Evolutionary conservation across 2,329 filamentous ascomycete genomes (phyloP), one percentile per base, ranked within the genome.

Genomic region (Sclerotinia glacialis): DNA sequence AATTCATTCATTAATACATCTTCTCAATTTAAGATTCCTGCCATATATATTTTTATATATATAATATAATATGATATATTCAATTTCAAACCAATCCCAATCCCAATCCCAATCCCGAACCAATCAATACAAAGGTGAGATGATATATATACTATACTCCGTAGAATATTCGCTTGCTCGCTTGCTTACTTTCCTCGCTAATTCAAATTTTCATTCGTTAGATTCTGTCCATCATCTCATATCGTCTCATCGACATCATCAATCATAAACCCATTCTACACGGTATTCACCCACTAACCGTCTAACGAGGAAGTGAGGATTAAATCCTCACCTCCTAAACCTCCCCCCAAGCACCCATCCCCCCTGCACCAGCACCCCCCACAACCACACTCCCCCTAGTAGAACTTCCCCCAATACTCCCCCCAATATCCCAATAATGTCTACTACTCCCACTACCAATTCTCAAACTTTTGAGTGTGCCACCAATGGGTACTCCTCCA

Each of bases 401-500:
- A 31, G 92, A 84, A 64, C 71, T 72, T 88, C 93, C 7, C 87
- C 90, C 55, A 12, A 67, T 23, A 63, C 65, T 67, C 11, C 44
- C 46, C 12, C 92, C 92, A 71, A 97, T 86, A 77, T 97, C 93
- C 93, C 93, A 97, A 77, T 96, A 97, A 76, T 96, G 92, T 64
- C 92, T 82, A 55, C 88, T 91, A 54, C 90, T 93, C 44, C 86
- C 84, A 70, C 86, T 89, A 72, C 46, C 64, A 46, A 49, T 67
- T 70, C 58, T 68, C 63, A 60, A 37, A 21, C 58, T 60, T n/a
- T 60, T 60, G 9, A 60, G 58, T 49, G 58, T 49, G 5, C 58
- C 44, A 23, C 58, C 58, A 49, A 60, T 60, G 1, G 58, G 44
- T 23, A 60, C 40, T 1, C 42, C 58, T 1, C 26, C 40, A 37